phyloP scores from a whole-genome alignment of 768 basidiomycete genomes.

The Gyrodon lividus region DNA sequence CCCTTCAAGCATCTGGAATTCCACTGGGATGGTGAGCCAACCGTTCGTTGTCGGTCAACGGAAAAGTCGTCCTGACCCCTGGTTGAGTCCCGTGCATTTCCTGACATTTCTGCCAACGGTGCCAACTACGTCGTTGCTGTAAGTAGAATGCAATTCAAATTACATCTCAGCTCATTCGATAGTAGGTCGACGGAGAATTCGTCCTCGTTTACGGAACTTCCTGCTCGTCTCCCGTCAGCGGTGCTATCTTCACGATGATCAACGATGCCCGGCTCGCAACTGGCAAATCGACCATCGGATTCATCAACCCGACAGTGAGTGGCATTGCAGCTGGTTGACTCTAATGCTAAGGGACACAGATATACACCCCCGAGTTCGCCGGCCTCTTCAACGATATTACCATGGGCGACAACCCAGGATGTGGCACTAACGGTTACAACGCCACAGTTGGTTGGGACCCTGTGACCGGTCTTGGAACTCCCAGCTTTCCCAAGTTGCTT shows the following conservation, averaged over 20 bases:
- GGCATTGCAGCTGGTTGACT: slow-evolving; percentile 19
- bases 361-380: slow-evolving; percentile 16
- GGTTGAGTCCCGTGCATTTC: slow-evolving; percentile 34
- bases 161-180: neutral
- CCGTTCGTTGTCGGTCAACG: slow-evolving; percentile 17
- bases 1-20: slow-evolving; percentile 24
- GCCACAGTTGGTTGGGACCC: slow-evolving; percentile 29
- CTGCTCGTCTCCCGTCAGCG: slow-evolving; percentile 32
- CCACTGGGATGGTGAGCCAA: slow-evolving; percentile 22
- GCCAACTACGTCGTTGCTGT: slow-evolving; percentile 30
- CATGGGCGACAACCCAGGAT: slow-evolving; percentile 24
- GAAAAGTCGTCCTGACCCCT: slow-evolving; percentile 32
- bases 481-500: slow-evolving; percentile 50
- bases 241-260: slow-evolving; percentile 34
- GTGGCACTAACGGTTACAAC: slow-evolving; percentile 27
- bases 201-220: slow-evolving; percentile 33
- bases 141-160: neutral
- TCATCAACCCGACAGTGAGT: slow-evolving; percentile 48
- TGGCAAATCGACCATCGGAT: slow-evolving; percentile 35
- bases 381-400: slow-evolving; percentile 22
- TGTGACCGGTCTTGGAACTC: slow-evolving; percentile 38
- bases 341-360: no score
- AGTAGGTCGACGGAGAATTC: slow-evolving; percentile 38
- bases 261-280: slow-evolving; percentile 36
- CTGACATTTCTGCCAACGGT: slow-evolving; percentile 38